Percentiles rank a stretch among this genome's conserved stretches.
Conservation (phyloP, 305 asterid species). For the Rubia tinctorum region DNA sequence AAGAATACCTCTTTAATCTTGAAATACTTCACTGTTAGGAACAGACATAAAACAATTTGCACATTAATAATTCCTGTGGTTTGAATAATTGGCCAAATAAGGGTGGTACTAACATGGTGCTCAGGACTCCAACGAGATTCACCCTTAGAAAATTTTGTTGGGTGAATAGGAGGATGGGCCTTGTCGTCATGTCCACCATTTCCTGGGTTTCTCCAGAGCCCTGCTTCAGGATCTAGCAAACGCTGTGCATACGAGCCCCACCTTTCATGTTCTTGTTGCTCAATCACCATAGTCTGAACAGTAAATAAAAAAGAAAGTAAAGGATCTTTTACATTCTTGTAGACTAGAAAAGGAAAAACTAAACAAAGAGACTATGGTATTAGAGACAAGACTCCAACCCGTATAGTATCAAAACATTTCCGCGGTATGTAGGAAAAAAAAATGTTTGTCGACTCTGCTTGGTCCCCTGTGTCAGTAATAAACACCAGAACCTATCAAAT, state of each 20-base stretch:
- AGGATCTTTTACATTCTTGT: constrained; percentile 2
- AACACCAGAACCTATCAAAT: neutral
- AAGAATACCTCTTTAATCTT: neutral
- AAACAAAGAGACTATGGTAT: neutral
- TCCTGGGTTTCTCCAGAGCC: constrained; percentile 87
- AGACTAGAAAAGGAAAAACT: neutral
- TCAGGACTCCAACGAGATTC: constrained; percentile 93
- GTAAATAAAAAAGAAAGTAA: neutral
- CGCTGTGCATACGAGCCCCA: constrained; percentile 95
- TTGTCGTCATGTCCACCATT: constrained; percentile 97
- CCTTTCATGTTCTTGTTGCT: constrained; percentile 79
- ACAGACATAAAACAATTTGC: neutral
- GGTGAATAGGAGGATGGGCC: constrained; percentile 99
- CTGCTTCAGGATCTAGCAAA: constrained; percentile 77
- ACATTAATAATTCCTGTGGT: neutral
- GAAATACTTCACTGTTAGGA: neutral
- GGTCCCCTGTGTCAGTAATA: neutral
- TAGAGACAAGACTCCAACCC: neutral
- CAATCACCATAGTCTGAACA: constrained; percentile 76
- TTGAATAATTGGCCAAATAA: constrained; percentile 11
- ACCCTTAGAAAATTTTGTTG: constrained; percentile 93
- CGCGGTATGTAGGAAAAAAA: neutral
- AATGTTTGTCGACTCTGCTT: neutral
- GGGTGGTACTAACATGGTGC: constrained; percentile 72
- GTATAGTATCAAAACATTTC: neutral